A percentile compares a stretch with the other conserved stretches of the same genome.
phyloP scores from a whole-genome alignment of 352 stramenopile genomes.

The Pythium folliculosum region DNA sequence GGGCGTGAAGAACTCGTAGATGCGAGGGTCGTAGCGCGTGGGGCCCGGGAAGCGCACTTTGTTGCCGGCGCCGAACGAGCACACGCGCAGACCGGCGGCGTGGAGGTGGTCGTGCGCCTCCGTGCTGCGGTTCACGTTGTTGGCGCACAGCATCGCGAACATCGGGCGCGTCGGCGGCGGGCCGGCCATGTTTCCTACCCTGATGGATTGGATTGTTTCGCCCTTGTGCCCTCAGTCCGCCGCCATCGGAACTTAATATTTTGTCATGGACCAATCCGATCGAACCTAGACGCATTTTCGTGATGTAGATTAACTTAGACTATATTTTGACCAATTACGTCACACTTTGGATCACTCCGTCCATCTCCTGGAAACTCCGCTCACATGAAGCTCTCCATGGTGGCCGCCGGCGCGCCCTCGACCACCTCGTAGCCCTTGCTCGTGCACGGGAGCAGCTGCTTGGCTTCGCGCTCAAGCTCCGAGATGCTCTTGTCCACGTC shows the following conservation, averaged over 20 bases:
- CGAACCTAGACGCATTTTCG: neutral
- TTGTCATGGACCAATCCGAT: constrained; percentile 9
- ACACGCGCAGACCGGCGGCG: constrained; percentile 74
- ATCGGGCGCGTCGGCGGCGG: constrained; percentile 40
- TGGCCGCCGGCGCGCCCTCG: constrained; percentile 44
- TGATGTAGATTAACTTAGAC: constrained; percentile 9
- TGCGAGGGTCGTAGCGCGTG: constrained; percentile 70
- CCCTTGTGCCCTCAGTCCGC: too few species aligned
- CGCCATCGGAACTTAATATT: neutral
- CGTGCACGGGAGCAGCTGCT: constrained; percentile 48
- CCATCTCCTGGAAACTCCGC: neutral
- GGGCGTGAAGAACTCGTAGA: constrained; percentile 88
- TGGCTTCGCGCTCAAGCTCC: constrained; percentile 12
- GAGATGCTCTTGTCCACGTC: constrained; percentile 35
- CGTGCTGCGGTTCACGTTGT: constrained; percentile 91
- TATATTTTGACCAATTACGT: constrained; percentile 28
- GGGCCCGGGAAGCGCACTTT: constrained; percentile 85
- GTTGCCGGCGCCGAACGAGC: constrained; percentile 84
- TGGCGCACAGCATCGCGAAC: constrained; percentile 89
- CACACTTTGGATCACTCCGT: neutral
- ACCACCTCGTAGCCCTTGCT: constrained; percentile 82
- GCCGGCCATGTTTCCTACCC: constrained; percentile 12
- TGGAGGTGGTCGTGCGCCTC: constrained; percentile 87
- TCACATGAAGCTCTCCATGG: constrained; percentile 79
- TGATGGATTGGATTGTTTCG: neutral